Base-by-base conservation (phyloP, 768 basidiomycete genomes). In the Cyathus striatus region DNA sequence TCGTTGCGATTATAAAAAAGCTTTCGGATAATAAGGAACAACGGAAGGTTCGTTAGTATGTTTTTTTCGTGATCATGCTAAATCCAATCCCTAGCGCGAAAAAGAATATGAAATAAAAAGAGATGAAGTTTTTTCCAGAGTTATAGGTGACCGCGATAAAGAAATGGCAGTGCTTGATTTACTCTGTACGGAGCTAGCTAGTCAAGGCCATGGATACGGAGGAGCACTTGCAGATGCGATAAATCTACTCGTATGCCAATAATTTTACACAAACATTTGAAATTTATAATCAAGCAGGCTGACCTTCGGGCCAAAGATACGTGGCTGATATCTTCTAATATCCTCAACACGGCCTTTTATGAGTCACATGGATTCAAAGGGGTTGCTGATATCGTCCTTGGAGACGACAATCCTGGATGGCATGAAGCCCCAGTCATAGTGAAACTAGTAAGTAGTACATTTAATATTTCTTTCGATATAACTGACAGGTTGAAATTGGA, bases 341-440 rank as follows among this genome's bases (percentile, higher is more conserved):
- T 52, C 30, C 41, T 40, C 5, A 60, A 61, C 33, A 47, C 50
- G 7, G 37, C 23, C 1, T 61, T 63, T 35, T 60, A 61, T 37
- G 48, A 53, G 34, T 52, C 46, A 2, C 55, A 60, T 48, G 59
- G 62, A 9, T 63, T 59, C 36, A 26, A 40, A 23, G 52, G 44
- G 3, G 48, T 56, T 14, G 54, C 42, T 4, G 45, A 53, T 23
- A 38, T 49, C 34, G 40, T 51, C 5, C 23, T 58, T 5, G 55
- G 58, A 3, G 49, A 58, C 18, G 36, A 53, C 23, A 54, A 60
- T 38, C 58, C 58, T 4, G 37, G 26, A n/a, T 60, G 58, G 56
- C 45, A 50, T 33, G 44, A 52, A 20, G 22, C 40, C 5, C 56
- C 58, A 7, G 49, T 60, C 3, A 24, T 47, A 26, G 45, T 51